Conservation (phyloP, 352 stramenopile genomes). For the Pythium pectinolyticum region DNA sequence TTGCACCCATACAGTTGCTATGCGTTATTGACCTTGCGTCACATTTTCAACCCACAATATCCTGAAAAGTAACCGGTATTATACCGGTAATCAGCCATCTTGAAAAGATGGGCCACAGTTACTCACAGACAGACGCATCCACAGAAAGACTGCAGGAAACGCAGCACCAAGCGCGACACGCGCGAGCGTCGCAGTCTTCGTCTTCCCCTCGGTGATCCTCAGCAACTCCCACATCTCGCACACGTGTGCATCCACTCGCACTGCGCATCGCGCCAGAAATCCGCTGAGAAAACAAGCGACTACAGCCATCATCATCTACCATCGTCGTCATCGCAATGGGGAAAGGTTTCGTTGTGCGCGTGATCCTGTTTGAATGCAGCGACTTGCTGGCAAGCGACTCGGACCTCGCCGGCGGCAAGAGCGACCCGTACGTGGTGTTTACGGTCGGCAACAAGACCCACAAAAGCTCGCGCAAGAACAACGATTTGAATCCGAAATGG, state of each 20-base stretch:
- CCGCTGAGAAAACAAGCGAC: not conserved
- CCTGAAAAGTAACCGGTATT: not conserved
- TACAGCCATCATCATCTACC: not conserved
- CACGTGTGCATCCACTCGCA: not conserved
- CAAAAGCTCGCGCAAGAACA: slow-evolving; percentile 70
- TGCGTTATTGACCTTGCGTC: not conserved
- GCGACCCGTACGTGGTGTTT: slow-evolving; percentile 77
- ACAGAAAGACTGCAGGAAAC: not conserved
- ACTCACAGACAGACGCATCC: not conserved
- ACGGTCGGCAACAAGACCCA: slow-evolving; percentile 40
- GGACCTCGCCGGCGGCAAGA: slow-evolving; percentile 60
- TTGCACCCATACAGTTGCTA: not conserved
- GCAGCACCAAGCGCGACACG: not conserved
- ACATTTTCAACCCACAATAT: not conserved
- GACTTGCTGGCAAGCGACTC: slow-evolving; percentile 53
- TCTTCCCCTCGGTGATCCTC: not conserved
- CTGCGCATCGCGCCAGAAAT: not conserved
- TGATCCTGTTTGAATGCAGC: slow-evolving; percentile 68
- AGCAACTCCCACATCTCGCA: not conserved
- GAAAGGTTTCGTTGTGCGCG: slow-evolving; percentile 38
- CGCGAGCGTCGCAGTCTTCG: not conserved
- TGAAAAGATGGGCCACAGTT: not conserved
- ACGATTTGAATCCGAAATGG: slow-evolving; percentile 71
- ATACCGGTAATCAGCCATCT: not conserved
- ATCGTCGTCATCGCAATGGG: slow-evolving; percentile 21